Evolutionary conservation across 1,139 yeast genomes (phyloP), one percentile per base, ranked within the genome.

Genomic region (Candida freyschussii): DNA sequence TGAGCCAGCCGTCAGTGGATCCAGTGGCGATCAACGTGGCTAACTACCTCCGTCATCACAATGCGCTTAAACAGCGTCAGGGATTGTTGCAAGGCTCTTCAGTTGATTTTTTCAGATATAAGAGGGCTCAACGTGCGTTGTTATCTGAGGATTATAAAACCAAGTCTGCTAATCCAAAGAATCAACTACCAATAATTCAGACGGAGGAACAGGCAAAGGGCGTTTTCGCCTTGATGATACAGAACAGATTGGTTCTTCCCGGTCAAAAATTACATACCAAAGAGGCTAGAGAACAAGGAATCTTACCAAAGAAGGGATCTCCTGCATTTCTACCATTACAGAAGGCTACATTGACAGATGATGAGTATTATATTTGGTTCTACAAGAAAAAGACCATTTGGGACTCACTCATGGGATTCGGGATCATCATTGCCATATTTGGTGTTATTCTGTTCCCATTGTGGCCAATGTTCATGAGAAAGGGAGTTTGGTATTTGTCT

Each of bases 381-480:
- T 87, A 78, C 61, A 75, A 73, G 42, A 86, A 89, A 39, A 86
- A 87, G 32, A 83, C 83, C 43, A 72, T 85, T 31, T 63, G 60
- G 61, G 86, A 67, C 47, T 75, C 57, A 50, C 73, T 48, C 75
- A 83, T 58, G 75, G 94, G 41, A 60, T 69, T 35, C 59, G 86
- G 59, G 71, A 51, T 83, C 23, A 63, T 89, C 25, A 69, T 65
- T 10, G 87, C 71, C 15, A 76, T 87, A 9, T 78, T 91, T 49
- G 72, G 85, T 2, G 62, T 87, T 27, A 85, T 91, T 22, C 69
- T 91, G 53, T 93, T 86, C 77, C 99, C 98, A 43, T 71, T 91
- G 51, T 91, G 99, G 99, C 99, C 99, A 15, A 56, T 68, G 30
- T 75, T 78, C 59, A 78, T 91, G 93, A 81, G 95, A 57, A 70